Evolutionary conservation across 495 filamentous ascomycete genomes (phyloP), one percentile per base, ranked within the genome.

Genomic region (Hypomontagnella submonticulosa): DNA sequence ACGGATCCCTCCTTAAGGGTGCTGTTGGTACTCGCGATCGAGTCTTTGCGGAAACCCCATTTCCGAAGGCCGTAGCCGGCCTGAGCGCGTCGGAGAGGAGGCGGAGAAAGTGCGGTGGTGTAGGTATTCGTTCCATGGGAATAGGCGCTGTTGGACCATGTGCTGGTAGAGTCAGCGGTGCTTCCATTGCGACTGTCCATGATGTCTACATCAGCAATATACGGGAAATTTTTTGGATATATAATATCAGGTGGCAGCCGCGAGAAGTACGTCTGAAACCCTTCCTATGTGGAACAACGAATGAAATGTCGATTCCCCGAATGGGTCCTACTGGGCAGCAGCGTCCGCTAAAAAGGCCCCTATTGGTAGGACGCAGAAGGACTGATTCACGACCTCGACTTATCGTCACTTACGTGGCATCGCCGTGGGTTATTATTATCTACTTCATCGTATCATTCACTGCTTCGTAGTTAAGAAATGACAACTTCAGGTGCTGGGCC

Each of bases 401-500:
- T 67, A 52, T 55, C 57, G 47, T 62, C 41, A 62, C 52, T 54
- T 57, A 67, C 64, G 64, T 67, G 57, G 64, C 64, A 62, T 42
- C 4, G 20, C 52, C 42, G 52, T 41, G 16, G n/a, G 38, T 15
- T 50, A 44, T 40, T 41, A 8, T 41, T 32, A n/a, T 32, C 33
- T 42, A 2, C 7, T 12, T 16, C 32, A 3, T 40, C 27, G 30
- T 44, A 37, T 41, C 64, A 62, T 62, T 57, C 46, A 52, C 46
- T n/a, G 20, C n/a, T 43, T 34, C 19, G 4, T 4, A 15, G 13
- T 42, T 7, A 41, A 50, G n/a, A 15, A 36, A 37, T 20, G 44
- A 1, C 8, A 33, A 18, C 18, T 48, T 50, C 33, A 13, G 13
- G 13, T 50, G 27, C 32, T 15, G 47, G 18, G 16, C 32, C 13